These are phyloP conservation scores for Boletus nobilissimus DNA, from an alignment of 1,284 basidiomycete genomes.

Conservation along the genomic window DNA sequence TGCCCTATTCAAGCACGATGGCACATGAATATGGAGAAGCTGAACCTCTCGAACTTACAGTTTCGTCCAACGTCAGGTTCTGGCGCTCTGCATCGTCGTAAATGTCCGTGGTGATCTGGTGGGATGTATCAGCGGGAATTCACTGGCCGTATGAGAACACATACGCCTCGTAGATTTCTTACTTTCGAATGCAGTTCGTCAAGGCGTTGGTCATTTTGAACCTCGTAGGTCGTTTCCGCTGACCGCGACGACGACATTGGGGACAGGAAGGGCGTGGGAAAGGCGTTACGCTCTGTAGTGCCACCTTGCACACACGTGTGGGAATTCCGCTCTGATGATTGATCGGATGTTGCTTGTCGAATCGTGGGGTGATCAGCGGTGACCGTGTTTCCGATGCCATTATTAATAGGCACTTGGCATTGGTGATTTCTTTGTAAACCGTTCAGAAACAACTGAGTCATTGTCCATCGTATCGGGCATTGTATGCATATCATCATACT, in stretches of 20 bases:
- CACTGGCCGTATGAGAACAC: constrained; percentile 36
- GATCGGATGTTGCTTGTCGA: no score
- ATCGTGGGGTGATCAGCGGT: no score
- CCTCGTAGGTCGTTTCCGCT: constrained; percentile 77
- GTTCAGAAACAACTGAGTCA: no score
- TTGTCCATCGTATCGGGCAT: no score
- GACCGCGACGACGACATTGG: constrained; percentile 50
- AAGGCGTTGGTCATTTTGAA: constrained; percentile 81
- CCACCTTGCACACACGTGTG: no score
- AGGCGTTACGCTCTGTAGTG: no score
- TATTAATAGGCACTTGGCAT: no score
- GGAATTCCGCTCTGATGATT: no score
- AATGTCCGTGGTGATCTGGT: constrained; percentile 83
- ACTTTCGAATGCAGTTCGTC: constrained; percentile 85
- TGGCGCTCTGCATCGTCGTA: constrained; percentile 83
- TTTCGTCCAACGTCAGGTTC: constrained; percentile 77
- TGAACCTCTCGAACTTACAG: constrained; percentile 57
- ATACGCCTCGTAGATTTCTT: constrained; percentile 76
- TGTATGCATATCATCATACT: no score
- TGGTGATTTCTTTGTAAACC: no score
- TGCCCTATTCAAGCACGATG: constrained; percentile 54
- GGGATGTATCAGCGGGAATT: constrained; percentile 18
- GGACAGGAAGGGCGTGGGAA: constrained; percentile 30
- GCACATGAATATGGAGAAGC: not conserved
- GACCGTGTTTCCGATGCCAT: no score